Base-by-base conservation (phyloP, 805 yeast genomes). In the Sporopachydermia quercuum region DNA sequence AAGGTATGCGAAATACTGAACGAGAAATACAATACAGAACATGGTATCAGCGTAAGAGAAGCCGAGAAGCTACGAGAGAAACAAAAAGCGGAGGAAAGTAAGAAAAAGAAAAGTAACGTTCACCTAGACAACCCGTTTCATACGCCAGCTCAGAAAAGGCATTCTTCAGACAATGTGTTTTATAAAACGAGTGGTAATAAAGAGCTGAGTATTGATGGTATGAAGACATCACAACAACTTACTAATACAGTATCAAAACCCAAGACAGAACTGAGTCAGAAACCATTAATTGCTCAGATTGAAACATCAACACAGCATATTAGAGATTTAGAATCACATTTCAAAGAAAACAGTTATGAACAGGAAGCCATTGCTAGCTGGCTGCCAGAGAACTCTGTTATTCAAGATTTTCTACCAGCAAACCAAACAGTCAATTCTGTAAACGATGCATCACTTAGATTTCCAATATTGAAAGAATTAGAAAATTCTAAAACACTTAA, bases 1-100 rank as follows among this genome's bases (percentile, higher is more conserved):
- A 41, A 55, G 3, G 58, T 84, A 4, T 67, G 67, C 23, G 51
- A 55, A 3, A 47, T 47, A 4, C 48, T 76, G n/a, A 70, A 64
- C 46, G 41, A 47, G 16, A 42, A 49, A 45, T 59, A 47, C 37
- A 34, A 42, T 6, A 39, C 37, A 16, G 16, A 35, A 11, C 13
- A 37, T 27, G 16, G 18, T 17, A 42, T 16, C 34, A 23, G 13
- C 8, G n/a, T 23, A 37, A 18, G 35, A 37, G 43, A 19, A 44
- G 41, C 17, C 43, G 41, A 2, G 39, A 42, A 4, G 49, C 57
- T 1, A 44, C 37, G 15, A 54, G 44, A n/a, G 57, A 3, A 19
- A 37, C 6, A 49, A 46, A 39, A 48, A 47, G 6, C 43, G 16
- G 14, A 6, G 3, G 1, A 42, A 19, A 18, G 33, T 18, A 15